Conservation (phyloP, 1,284 basidiomycete genomes). For the Trametes polyzona region DNA sequence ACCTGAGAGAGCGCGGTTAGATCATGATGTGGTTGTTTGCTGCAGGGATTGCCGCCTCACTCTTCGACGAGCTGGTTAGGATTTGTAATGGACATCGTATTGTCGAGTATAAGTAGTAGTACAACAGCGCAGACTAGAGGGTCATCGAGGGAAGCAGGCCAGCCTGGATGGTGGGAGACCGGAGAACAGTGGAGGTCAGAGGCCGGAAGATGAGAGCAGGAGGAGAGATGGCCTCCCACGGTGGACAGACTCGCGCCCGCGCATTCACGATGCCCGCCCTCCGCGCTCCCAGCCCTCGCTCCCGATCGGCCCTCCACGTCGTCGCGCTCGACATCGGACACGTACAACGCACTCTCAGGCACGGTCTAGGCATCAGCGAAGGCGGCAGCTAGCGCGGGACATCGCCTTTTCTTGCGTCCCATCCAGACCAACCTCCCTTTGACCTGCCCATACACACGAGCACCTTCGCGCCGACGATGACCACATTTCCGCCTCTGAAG, state of each 20-base stretch:
- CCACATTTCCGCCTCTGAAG: conserved; percentile 72
- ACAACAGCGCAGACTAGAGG: conserved; percentile 1
- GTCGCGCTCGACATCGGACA: conserved; percentile 11
- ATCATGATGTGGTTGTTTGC: background rate
- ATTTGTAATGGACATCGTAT: conserved; percentile 47
- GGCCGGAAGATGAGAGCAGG: conserved; percentile 18
- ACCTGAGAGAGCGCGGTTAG: conserved; percentile 44
- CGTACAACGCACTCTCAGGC: conserved; percentile 14
- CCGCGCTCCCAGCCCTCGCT: conserved; percentile 6
- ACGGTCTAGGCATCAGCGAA: background rate
- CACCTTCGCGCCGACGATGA: conserved; percentile 5
- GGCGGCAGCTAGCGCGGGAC: background rate
- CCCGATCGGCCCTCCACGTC: conserved; percentile 18
- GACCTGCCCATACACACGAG: background rate
- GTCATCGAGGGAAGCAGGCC: conserved; percentile 1
- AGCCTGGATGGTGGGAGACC: background rate
- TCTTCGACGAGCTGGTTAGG: conserved; percentile 64
- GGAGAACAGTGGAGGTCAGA: too few relatives aligned
- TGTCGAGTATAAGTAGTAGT: conserved; percentile 16
- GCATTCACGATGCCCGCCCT: conserved; percentile 19
- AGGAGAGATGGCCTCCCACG: conserved; percentile 23
- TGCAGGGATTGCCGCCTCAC: conserved; percentile 38
- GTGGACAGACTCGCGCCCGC: conserved; percentile 14
- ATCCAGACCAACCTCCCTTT: background rate
- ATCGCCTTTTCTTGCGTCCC: conserved; percentile 1